phyloP scores from a whole-genome alignment of 2,329 filamentous ascomycete genomes.

The Talaromyces islandicus region DNA sequence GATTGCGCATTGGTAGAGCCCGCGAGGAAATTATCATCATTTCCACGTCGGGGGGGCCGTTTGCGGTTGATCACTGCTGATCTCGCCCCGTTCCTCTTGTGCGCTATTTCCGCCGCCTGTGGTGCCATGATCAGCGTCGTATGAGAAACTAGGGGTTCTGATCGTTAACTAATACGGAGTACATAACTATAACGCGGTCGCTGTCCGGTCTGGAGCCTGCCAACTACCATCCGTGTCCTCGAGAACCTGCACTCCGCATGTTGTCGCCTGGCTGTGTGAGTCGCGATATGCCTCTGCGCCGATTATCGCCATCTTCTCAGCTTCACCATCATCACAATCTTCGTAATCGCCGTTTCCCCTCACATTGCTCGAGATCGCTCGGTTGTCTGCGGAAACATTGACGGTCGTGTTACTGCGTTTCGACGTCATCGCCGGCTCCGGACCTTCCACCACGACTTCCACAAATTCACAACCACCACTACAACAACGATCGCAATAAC shows the following conservation, averaged over 20 bases:
- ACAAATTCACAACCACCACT: neutral
- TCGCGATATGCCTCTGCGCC: neutral
- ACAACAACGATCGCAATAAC: neutral
- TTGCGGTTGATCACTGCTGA: conserved; percentile 1
- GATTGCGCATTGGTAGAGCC: neutral
- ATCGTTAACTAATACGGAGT: too few species aligned
- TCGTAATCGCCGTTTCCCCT: neutral
- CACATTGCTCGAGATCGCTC: neutral
- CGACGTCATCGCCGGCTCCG: neutral
- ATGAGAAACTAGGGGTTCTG: neutral
- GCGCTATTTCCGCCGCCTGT: neutral
- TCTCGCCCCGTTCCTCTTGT: neutral
- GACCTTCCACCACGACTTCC: neutral
- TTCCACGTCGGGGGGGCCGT: neutral
- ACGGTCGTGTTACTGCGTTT: neutral
- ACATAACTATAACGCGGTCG: neutral
- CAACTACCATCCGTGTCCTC: too few species aligned
- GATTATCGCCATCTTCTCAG: neutral
- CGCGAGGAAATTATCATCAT: neutral
- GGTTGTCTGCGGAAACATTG: neutral
- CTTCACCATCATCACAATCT: neutral
- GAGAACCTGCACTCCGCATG: neutral
- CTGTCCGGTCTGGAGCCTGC: too few species aligned
- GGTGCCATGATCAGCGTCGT: neutral
- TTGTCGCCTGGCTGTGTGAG: neutral